Evolutionary conservation across 768 basidiomycete species (phyloP), one percentile per base, ranked within the genome.

Genomic region (Scleroderma bovista): DNA sequence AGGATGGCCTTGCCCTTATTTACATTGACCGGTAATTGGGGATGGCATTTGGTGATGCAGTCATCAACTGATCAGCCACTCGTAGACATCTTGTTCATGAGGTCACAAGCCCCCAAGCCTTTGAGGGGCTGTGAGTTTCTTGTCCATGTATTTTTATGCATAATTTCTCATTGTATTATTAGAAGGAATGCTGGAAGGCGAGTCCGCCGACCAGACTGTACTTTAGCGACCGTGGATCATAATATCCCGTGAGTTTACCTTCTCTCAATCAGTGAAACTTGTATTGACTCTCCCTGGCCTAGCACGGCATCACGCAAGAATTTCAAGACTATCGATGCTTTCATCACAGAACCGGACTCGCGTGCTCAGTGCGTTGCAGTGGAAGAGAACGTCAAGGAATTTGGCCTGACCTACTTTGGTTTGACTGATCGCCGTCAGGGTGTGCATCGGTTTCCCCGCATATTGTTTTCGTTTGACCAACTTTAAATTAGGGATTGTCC

Each of bases 81-180:
- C 12, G 23, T 46, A 73, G 79, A 51, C 79, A 80, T 58, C 72
- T 80, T 32, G 88, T 95, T 20, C 91, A 93, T 58, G 92, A 93
- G 74, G 92, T 94, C 46, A 93, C 92, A n/a, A 88, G 84, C 50
- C 92, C 92, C 36, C 92, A 94, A 68, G 92, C 92, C 3, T 92
- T 92, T 60, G 89, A 91, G 68, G 89, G 89, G 61, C 72, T 93
- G 81, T 86, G 57, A 65, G 82, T 71, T 55, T 3, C 17, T 6
- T 33, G 46, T 33, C 19, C 9, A 33, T 26, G 34, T 12, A 22
- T 44, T 22, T 22, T 31, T 24, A 29, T 36, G 49, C 46, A 24
- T 48, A 20, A 29, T 42, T 58, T 40, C 57, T 61, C 43, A 57
- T 48, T 6, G 33, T 31, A 16, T 44, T 13, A 33, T 45, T 53